A percentile compares a stretch with the other conserved stretches of the same genome.
Conservation (phyloP, 2,329 filamentous ascomycete species). For the Ophiostoma sp. region DNA sequence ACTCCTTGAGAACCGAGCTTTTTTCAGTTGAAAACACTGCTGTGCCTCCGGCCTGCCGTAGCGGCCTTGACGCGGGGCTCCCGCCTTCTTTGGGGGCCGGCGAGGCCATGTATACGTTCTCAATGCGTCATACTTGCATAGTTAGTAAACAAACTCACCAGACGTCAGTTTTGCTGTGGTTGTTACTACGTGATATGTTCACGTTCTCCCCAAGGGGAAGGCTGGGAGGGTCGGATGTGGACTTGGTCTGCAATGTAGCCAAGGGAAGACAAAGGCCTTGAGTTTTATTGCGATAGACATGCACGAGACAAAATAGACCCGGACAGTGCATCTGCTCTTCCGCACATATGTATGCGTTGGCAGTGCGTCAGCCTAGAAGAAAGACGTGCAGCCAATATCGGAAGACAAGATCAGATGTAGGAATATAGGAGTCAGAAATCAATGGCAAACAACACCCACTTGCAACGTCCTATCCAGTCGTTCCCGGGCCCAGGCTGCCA, state of each 20-base stretch:
- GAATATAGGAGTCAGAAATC: neutral
- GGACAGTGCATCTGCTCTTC: constrained; percentile 4
- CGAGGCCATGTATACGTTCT: neutral
- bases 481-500: too few species aligned
- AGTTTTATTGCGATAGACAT: neutral
- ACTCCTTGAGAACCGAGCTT: neutral
- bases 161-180: neutral
- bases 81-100: constrained; percentile 3
- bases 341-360: constrained; percentile 20
- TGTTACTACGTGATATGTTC: too few species aligned
- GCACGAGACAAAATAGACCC: neutral
- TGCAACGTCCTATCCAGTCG: too few species aligned
- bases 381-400: constrained; percentile 9
- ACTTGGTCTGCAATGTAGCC: neutral
- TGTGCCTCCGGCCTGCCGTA: neutral
- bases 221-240: neutral
- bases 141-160: neutral
- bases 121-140: constrained; percentile 11
- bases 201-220: neutral
- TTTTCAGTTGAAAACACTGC: too few species aligned
- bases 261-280: neutral
- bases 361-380: constrained; percentile 14
- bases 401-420: neutral
- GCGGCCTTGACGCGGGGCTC: neutral
- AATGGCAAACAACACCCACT: too few species aligned